Conservation (phyloP, 2,329 filamentous ascomycete species). For the Sclerotinia trifoliorum region DNA sequence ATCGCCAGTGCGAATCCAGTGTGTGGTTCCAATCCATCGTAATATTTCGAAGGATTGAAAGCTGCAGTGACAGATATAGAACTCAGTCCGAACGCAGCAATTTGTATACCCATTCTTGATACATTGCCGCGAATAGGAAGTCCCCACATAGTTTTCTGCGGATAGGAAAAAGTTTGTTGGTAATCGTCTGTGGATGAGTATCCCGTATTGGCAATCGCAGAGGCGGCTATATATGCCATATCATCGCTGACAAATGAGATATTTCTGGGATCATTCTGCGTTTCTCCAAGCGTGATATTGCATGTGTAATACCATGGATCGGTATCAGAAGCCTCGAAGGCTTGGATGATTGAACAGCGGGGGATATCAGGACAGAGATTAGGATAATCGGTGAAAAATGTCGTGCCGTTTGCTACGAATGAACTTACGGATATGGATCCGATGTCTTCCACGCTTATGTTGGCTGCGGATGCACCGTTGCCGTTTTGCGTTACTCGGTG, state of each 20-base stretch:
- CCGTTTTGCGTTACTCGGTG: constrained; percentile 40
- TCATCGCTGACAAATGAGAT: constrained; percentile 39
- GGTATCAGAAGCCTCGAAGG: constrained; percentile 43
- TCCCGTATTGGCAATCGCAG: constrained; percentile 45
- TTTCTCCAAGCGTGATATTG: constrained; percentile 42
- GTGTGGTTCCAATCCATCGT: constrained; percentile 26
- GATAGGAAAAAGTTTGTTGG: constrained; percentile 45
- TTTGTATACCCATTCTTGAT: constrained; percentile 41
- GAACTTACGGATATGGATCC: constrained; percentile 33
- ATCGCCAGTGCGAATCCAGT: constrained; percentile 38
- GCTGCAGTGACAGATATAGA: constrained; percentile 31
- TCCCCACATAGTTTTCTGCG: constrained; percentile 45
- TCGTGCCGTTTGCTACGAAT: constrained; percentile 40
- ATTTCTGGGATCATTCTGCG: constrained; percentile 39
- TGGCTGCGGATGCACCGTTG: constrained; percentile 32
- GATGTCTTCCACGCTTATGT: constrained; percentile 37
- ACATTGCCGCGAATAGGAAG: constrained; percentile 37
- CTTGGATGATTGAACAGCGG: constrained; percentile 39
- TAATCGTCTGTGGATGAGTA: constrained; percentile 35
- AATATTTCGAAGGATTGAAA: constrained; percentile 27
- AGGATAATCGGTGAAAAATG: constrained; percentile 41
- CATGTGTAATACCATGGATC: constrained; percentile 46
- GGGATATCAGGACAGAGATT: constrained; percentile 26
- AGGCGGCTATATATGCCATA: constrained; percentile 41
- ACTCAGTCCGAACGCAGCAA: constrained; percentile 43